Evolutionary conservation across 257 asterid species (phyloP).

Genomic region (Apocynum venetum): DNA sequence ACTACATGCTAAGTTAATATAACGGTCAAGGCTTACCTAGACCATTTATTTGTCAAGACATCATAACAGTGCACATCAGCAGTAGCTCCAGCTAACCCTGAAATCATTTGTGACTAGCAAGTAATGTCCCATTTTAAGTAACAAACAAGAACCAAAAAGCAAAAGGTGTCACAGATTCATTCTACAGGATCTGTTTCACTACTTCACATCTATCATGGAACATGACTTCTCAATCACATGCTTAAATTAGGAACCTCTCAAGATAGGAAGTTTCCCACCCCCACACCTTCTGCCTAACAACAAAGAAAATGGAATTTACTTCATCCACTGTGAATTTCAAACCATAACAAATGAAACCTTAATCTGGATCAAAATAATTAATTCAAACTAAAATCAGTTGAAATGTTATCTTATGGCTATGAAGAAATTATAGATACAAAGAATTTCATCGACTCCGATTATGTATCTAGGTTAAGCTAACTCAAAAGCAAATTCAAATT

Average conservation of each 20-base stretch:
- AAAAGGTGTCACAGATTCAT: not conserved
- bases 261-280: not conserved
- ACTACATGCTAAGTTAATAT: not conserved
- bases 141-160: not conserved
- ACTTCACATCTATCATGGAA: too few species aligned
- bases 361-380: not conserved
- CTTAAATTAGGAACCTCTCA: not conserved
- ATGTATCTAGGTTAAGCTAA: not conserved
- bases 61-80: conserved; percentile 96
- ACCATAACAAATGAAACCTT: not conserved
- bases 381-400: not conserved
- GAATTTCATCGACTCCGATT: not conserved
- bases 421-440: not conserved
- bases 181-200: not conserved
- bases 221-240: not conserved
- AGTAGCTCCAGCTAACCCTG: conserved; percentile 99
- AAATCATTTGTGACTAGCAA: conserved; percentile 24
- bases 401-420: not conserved
- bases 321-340: not conserved
- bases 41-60: conserved; percentile 89
- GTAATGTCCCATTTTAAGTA: not conserved
- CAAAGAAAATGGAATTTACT: not conserved
- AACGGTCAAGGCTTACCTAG: conserved; percentile 51
- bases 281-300: too few species aligned
- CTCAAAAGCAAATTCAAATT: not conserved